phyloP scores from a whole-genome alignment of 1,139 yeast species.

The Spathaspora sp. region DNA sequence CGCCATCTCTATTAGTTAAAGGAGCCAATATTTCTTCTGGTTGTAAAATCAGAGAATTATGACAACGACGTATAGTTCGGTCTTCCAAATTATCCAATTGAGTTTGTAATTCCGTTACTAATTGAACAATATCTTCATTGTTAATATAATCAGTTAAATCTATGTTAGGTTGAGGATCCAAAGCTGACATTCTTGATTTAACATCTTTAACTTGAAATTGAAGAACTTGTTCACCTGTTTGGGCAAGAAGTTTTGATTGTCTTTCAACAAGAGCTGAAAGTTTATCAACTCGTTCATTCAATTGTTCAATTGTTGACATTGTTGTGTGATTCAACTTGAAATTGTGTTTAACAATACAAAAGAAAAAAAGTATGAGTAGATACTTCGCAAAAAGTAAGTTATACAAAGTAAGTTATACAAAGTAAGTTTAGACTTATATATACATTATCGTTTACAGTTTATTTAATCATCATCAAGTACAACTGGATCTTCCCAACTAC shows the following conservation, averaged over 20 bases:
- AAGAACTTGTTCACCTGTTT: constrained; percentile 77
- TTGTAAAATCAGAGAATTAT: constrained; percentile 21
- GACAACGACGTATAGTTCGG: constrained; percentile 58
- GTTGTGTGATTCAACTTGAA: not conserved
- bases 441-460: too few species aligned
- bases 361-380: not conserved
- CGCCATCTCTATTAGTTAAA: constrained; percentile 70
- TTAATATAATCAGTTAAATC: constrained; percentile 67
- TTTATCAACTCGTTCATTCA: constrained; percentile 46
- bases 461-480: not conserved
- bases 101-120: constrained; percentile 86
- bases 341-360: not conserved
- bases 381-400: too few species aligned
- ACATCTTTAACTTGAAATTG: constrained; percentile 61
- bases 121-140: constrained; percentile 78
- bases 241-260: constrained; percentile 40
- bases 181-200: constrained; percentile 34
- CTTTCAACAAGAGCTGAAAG: constrained; percentile 50
- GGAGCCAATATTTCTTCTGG: constrained; percentile 20
- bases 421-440: too few species aligned
- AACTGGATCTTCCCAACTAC: constrained; percentile 13
- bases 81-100: constrained; percentile 76
- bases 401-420: too few species aligned
- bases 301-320: constrained; percentile 12
- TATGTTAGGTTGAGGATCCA: constrained; percentile 24